These are phyloP conservation scores for Scutellaria baicalensis DNA, from an alignment of 257 asterid species.

Conservation along the genomic window DNA sequence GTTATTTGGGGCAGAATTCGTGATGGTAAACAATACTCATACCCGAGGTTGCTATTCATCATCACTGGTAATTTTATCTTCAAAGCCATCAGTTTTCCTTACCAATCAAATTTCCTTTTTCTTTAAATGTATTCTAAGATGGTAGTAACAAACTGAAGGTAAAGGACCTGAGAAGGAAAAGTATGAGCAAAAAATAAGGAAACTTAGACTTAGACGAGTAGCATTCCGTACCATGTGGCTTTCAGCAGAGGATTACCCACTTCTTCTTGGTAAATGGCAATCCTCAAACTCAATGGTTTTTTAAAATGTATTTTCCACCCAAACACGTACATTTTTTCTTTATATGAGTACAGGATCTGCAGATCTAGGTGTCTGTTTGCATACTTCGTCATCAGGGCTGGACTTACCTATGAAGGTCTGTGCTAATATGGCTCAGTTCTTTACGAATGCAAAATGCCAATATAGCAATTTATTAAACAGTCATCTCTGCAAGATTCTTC, in stretches of 20 bases:
- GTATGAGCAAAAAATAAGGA: slow-evolving; percentile 75
- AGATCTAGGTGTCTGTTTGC: slow-evolving; percentile 91
- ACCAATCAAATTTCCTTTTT: not conserved
- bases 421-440: slow-evolving; percentile 8
- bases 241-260: slow-evolving; percentile 89
- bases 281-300: not conserved
- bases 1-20: slow-evolving; percentile 57
- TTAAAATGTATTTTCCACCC: not conserved
- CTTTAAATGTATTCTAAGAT: not conserved
- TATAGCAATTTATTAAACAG: not conserved
- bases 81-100: not conserved
- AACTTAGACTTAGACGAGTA: slow-evolving; percentile 77
- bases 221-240: slow-evolving; percentile 98
- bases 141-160: slow-evolving; percentile 38
- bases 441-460: not conserved
- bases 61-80: slow-evolving; percentile 65
- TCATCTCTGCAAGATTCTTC: not conserved
- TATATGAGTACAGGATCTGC: slow-evolving; percentile 62
- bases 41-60: slow-evolving; percentile 83
- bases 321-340: slow-evolving; percentile 13
- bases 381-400: slow-evolving; percentile 93
- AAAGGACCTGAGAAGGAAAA: slow-evolving; percentile 98
- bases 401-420: slow-evolving; percentile 95
- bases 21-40: slow-evolving; percentile 48
- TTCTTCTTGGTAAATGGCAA: slow-evolving; percentile 76